phyloP scores from a whole-genome alignment of 169 alveolate species.

The Sarcocystis neurona region DNA sequence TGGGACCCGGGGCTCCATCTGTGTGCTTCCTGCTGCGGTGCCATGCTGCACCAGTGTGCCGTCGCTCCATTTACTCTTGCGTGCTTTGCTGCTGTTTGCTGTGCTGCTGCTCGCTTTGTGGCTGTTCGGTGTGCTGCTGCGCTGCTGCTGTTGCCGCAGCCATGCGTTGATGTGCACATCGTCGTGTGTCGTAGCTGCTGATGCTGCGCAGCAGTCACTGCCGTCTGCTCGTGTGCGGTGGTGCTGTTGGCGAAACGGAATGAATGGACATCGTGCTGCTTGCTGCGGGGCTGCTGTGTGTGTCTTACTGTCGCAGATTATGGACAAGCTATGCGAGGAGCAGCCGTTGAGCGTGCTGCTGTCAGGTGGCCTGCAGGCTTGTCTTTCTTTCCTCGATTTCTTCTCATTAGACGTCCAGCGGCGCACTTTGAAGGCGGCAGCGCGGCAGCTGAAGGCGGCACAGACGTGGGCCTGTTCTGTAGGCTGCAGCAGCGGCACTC shows the following conservation, averaged over 20 bases:
- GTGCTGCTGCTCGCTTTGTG: not conserved
- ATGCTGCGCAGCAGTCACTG: no score
- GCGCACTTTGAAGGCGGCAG: slow-evolving; percentile 50
- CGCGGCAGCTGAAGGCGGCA: slow-evolving; percentile 48
- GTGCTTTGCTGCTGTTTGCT: not conserved
- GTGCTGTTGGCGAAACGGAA: no score
- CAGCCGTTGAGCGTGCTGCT: slow-evolving; percentile 48
- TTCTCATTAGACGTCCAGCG: slow-evolving; percentile 59
- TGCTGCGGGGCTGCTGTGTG: no score
- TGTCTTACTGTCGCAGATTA: slow-evolving; percentile 18
- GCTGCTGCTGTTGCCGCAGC: no score
- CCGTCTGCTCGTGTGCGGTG: not conserved
- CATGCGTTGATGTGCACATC: no score
- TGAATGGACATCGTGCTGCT: no score
- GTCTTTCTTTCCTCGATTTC: slow-evolving; percentile 45
- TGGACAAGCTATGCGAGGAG: slow-evolving; percentile 46
- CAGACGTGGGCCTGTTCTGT: not conserved
- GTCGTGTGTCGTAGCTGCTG: no score
- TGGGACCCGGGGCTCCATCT: no score
- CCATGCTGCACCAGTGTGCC: no score
- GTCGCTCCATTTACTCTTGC: not conserved
- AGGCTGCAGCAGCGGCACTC: slow-evolving; percentile 31
- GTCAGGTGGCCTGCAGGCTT: slow-evolving; percentile 48
- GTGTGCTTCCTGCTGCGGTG: no score
- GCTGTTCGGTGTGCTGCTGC: no score